phyloP scores from a whole-genome alignment of 495 filamentous ascomycete genomes.

The Symbiotaphrina buchneri region DNA sequence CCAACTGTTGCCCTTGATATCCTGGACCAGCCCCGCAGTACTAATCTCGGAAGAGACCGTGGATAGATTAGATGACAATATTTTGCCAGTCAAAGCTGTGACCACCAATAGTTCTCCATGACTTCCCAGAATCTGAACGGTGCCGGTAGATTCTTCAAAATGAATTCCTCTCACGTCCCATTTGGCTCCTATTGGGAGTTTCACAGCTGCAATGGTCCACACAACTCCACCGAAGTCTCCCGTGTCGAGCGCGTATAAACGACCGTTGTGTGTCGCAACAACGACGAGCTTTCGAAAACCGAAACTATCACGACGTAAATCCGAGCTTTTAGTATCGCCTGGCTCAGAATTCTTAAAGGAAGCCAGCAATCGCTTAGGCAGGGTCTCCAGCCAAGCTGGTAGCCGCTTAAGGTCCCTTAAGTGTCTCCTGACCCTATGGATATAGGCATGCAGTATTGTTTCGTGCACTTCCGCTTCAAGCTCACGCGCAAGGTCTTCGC shows the following conservation, averaged over 20 bases:
- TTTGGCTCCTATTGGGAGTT: slow-evolving; percentile 23
- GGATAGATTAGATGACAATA: slow-evolving; percentile 16
- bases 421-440: slow-evolving; percentile 73
- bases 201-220: slow-evolving; percentile 42
- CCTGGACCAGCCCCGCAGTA: too few relatives aligned
- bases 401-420: slow-evolving; percentile 54
- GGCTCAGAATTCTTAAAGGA: slow-evolving; percentile 44
- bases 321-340: too few relatives aligned
- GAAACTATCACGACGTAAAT: slow-evolving; percentile 50
- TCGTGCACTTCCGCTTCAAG: slow-evolving; percentile 72
- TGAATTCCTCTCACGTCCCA: slow-evolving; percentile 52
- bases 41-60: too few relatives aligned
- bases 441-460: slow-evolving; percentile 55
- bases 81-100: slow-evolving; percentile 22
- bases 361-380: slow-evolving; percentile 45
- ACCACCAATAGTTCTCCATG: slow-evolving; percentile 18
- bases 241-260: slow-evolving; percentile 55
- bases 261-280: slow-evolving; percentile 59
- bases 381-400: slow-evolving; percentile 37
- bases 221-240: slow-evolving; percentile 52
- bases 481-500: slow-evolving; percentile 52
- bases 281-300: slow-evolving; percentile 69
- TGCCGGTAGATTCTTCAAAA: slow-evolving; percentile 26
- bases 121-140: slow-evolving; percentile 14
- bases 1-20: too few relatives aligned